Evolutionary conservation across 805 yeast genomes (phyloP), one percentile per base, ranked within the genome.

Genomic region (Kuraishia hungarica): DNA sequence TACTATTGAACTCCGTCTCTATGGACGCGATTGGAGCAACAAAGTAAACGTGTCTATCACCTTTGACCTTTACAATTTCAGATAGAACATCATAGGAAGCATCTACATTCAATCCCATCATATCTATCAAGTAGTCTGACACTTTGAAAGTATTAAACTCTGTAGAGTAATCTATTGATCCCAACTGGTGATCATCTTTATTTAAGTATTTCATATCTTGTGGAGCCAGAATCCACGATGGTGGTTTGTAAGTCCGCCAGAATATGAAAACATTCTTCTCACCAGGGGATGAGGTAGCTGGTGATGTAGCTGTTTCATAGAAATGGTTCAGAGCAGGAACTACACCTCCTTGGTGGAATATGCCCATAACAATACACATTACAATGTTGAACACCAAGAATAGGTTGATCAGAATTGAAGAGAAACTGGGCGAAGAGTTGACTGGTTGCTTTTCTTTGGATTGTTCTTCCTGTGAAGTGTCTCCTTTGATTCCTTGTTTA

Each of bases 241-340:
- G 98, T 0, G 98, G 97, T 2, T 89, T 80, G 62, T 93, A 94
- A 0, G 97, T 90, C 67, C 90, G 83, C 98, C 98, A 93, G 90
- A 96, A 93, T 4, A 93, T 64, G 39, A 81, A 78, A 0, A 81
- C 71, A 0, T 35, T 35, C 3, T 35, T 17, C 15, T 17, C n/a
- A n/a, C n/a, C n/a, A n/a, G n/a, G n/a, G n/a, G n/a, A n/a, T n/a
- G n/a, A n/a, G n/a, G n/a, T n/a, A n/a, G n/a, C 43, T 3, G 43
- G 43, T 35, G 43, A 35, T 15, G 43, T 35, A 35, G 17, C 11
- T 35, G n/a, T 35, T 35, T 35, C 56, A 20, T 69, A 67, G 2
- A 82, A 53, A 54, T 74, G 64, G 22, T 72, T 73, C 46, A 88
- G 71, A 0, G 87, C 86, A 0, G 89, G 86, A 1, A 93, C 72